Base-by-base conservation (phyloP, 495 filamentous ascomycete genomes). In the Neurospora sp. region DNA sequence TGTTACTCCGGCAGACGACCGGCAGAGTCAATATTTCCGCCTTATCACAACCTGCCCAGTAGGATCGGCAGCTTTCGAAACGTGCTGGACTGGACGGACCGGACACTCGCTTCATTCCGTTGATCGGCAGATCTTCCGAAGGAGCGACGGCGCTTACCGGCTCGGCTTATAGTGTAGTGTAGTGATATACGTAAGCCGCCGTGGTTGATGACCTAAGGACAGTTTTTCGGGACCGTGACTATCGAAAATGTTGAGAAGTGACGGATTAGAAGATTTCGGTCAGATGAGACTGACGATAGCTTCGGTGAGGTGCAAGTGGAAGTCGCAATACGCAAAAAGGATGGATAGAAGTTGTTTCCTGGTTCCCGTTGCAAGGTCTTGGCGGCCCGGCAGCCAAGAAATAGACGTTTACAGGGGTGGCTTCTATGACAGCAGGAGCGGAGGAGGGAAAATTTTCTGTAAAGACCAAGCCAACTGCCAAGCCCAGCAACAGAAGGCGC, bases 11-110 rank as follows among this genome's bases (percentile, higher is more conserved):
- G 48, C 18, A 46, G 42, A 37, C 35, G 39, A 4, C 41, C 41
- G 41, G 41, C 6, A 27, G 27, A 18, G 27, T 35, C 12, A 10
- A 31, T 7, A 2, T 20, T 61, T 31, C 5, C 2, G 8, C 39
- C 14, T 42, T 22, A 53, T 59, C 48, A 59, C 8, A 2, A 22
- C 35, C 35, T 37, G 35, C 35, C 75, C 75, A 76, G 59, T 76
- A 71, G 72, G 68, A 73, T 22, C 4, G 39, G 14, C 71, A 61
- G 31, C 38, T 44, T 61, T 38, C 12, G 14, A 48, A 76, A 76
- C 75, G 75, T 76, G 75, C 39, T 12, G 35, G 40, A 20, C 9
- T 35, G 39, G 22, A 16, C 42, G 12, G 39, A 41, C 3, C 27
- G 27, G 27, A 16, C 53, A 5, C 4, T 65, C 53, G 53, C 53